phyloP scores from a whole-genome alignment of 1,284 basidiomycete species.

The Heliocybe sulcata region DNA sequence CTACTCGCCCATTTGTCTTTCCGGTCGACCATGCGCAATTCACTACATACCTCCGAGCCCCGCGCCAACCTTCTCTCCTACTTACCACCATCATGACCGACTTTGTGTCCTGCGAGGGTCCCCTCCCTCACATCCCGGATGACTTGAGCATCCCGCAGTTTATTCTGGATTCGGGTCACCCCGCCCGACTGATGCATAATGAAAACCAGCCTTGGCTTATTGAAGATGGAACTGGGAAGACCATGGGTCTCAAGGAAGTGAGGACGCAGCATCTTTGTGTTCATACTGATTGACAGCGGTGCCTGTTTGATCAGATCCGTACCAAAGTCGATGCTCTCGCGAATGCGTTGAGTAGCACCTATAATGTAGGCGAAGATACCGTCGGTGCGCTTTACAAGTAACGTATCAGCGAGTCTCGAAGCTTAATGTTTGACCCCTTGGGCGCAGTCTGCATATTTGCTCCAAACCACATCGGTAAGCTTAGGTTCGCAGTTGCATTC shows the following conservation, averaged over 20 bases:
- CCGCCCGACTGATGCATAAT: constrained; percentile 37
- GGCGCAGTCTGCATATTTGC: constrained; percentile 62
- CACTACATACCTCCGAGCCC: not conserved
- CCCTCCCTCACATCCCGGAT: constrained; percentile 53
- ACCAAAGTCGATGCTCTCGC: constrained; percentile 54
- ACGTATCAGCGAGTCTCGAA: too few species aligned
- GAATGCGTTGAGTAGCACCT: constrained; percentile 49
- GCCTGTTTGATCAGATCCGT: constrained; percentile 28
- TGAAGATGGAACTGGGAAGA: constrained; percentile 50
- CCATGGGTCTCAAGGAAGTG: constrained; percentile 42
- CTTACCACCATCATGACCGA: not conserved
- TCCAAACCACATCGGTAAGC: constrained; percentile 58
- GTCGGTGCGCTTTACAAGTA: constrained; percentile 37
- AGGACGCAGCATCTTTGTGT: constrained; percentile 7
- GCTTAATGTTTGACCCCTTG: not conserved
- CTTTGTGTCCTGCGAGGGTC: constrained; percentile 14
- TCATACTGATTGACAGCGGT: not conserved
- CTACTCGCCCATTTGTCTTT: not conserved
- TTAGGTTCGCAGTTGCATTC: not conserved
- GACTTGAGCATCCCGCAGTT: constrained; percentile 72
- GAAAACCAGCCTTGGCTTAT: constrained; percentile 51
- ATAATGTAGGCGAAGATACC: constrained; percentile 34
- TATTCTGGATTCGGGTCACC: constrained; percentile 50
- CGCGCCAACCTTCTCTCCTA: not conserved
- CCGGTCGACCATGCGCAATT: not conserved